These are phyloP conservation scores for Hypomontagnella submonticulosa DNA, from an alignment of 495 filamentous ascomycete genomes.

Conservation along the genomic window DNA sequence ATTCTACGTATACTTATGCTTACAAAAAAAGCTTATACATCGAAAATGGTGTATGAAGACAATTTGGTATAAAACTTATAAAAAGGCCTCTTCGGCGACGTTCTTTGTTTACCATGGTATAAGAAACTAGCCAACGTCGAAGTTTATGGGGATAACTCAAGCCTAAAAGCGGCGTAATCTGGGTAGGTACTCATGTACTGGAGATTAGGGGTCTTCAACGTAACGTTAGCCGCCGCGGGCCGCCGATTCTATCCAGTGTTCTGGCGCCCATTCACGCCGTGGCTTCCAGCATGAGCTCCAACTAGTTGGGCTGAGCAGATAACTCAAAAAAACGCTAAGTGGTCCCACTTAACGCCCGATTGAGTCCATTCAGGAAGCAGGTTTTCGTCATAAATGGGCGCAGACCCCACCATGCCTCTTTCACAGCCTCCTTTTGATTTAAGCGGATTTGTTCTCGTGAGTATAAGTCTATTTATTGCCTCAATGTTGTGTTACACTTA, in stretches of 20 bases:
- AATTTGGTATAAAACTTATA: no score
- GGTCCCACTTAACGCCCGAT: neutral
- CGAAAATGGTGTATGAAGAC: no score
- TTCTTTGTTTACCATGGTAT: no score
- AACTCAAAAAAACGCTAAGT: neutral
- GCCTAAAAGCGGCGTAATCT: no score
- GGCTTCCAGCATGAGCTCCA: neutral
- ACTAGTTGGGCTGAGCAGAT: slow-evolving; percentile 2
- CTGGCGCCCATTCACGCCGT: slow-evolving; percentile 5
- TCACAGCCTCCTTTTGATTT: slow-evolving; percentile 8
- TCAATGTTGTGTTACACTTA: neutral
- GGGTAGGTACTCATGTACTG: no score
- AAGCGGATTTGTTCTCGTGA: neutral
- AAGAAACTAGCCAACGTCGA: no score
- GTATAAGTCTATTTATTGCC: neutral
- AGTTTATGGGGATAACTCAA: no score
- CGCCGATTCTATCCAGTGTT: slow-evolving; percentile 11
- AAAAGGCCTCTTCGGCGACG: no score
- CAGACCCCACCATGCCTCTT: neutral
- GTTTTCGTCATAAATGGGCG: slow-evolving; percentile 2
- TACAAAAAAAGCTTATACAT: no score
- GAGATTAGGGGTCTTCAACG: neutral
- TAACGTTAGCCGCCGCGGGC: slow-evolving; percentile 9
- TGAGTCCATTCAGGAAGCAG: neutral
- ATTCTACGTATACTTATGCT: no score